Conservation (phyloP, 345 rosid genomes). For the Physaria fendleri region DNA sequence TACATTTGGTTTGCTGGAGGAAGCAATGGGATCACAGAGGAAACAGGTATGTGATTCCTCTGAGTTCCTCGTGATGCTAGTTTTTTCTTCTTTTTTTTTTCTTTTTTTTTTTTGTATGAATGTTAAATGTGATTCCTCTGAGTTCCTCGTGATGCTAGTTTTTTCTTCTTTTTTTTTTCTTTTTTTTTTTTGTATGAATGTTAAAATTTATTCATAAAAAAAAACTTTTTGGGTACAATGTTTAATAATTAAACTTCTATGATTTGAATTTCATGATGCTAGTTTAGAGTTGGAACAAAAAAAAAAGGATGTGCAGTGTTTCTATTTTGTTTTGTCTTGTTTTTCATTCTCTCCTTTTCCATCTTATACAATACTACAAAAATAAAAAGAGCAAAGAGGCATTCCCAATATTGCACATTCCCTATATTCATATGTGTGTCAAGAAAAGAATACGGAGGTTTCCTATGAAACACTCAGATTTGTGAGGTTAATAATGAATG, state of each 20-base stretch:
- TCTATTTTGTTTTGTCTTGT: not conserved
- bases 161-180: too few species aligned
- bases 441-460: conserved; percentile 1
- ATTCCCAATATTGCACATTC: conserved; percentile 13
- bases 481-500: conserved; percentile 1
- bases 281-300: conserved; percentile 11
- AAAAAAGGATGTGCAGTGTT: conserved; percentile 26
- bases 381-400: conserved; percentile 23
- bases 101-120: too few species aligned
- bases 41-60: conserved; percentile 23
- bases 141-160: conserved; percentile 26
- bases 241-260: too few species aligned
- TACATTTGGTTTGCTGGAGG: too few species aligned
- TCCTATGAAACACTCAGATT: conserved; percentile 1
- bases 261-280: too few species aligned
- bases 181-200: too few species aligned
- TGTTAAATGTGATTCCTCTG: conserved; percentile 15
- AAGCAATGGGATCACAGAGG: conserved; percentile 18
- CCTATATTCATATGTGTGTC: conserved; percentile 9
- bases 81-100: too few species aligned
- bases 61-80: conserved; percentile 23
- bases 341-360: not conserved
- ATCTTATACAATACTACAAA: conserved; percentile 17
- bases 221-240: too few species aligned
- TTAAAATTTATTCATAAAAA: too few species aligned